These are phyloP conservation scores for Haplographium delicatum DNA, from an alignment of 495 filamentous ascomycete species.

Conservation along the genomic window DNA sequence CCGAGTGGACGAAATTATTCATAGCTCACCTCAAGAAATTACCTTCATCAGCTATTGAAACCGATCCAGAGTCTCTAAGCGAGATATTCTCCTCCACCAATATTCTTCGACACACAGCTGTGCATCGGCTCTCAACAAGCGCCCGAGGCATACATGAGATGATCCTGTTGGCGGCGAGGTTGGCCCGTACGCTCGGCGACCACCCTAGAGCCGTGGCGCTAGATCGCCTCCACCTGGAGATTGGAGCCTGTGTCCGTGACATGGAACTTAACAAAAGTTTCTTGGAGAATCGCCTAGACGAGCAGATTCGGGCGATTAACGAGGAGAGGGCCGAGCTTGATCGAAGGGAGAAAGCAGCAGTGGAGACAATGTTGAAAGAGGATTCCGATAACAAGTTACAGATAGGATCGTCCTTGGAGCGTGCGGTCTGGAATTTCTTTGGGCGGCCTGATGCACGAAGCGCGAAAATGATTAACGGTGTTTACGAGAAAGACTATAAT, in stretches of 20 bases:
- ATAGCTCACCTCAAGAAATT: slow-evolving; percentile 25
- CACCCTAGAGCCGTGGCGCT: slow-evolving; percentile 29
- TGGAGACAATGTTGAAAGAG: slow-evolving; percentile 24
- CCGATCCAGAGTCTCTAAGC: slow-evolving; percentile 14
- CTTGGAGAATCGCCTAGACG: slow-evolving; percentile 29
- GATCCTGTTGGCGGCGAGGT: slow-evolving; percentile 26
- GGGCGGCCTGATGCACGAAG: slow-evolving; percentile 13
- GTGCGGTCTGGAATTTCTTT: slow-evolving; percentile 29
- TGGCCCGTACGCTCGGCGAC: slow-evolving; percentile 30
- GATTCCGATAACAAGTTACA: slow-evolving; percentile 31
- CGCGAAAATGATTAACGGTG: slow-evolving; percentile 5
- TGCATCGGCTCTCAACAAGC: slow-evolving; percentile 31
- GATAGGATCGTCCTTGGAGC: slow-evolving; percentile 31
- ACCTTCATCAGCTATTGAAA: slow-evolving; percentile 17
- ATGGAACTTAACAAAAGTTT: slow-evolving; percentile 39
- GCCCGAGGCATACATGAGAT: slow-evolving; percentile 28
- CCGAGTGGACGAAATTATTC: slow-evolving; percentile 31
- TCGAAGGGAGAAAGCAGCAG: slow-evolving; percentile 27
- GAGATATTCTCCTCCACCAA: slow-evolving; percentile 27
- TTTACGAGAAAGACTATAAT: slow-evolving; percentile 4
- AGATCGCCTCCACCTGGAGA: slow-evolving; percentile 32
- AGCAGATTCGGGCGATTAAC: slow-evolving; percentile 28
- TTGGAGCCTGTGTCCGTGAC: slow-evolving; percentile 30
- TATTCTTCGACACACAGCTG: slow-evolving; percentile 31
- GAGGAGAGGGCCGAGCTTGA: slow-evolving; percentile 30